Evolutionary conservation across 805 yeast genomes (phyloP).

Genomic region (Wickerhamomyces canadensis): DNA sequence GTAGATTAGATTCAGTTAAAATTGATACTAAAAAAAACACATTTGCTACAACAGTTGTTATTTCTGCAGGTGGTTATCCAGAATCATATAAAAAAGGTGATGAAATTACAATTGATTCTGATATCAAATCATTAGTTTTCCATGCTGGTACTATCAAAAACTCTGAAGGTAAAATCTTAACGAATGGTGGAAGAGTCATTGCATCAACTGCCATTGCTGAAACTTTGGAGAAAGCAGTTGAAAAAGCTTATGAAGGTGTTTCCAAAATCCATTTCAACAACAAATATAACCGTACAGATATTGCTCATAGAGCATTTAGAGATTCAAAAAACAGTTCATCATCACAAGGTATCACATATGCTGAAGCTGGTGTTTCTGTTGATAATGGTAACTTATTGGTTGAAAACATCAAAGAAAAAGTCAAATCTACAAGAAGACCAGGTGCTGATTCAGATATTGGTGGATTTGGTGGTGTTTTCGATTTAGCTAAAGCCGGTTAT

Average conservation of each 20-base stretch:
- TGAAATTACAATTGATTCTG: slow-evolving; percentile 54
- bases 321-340: slow-evolving; percentile 30
- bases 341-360: slow-evolving; percentile 86
- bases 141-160: slow-evolving; percentile 86
- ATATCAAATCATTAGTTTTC: slow-evolving; percentile 65
- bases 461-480: slow-evolving; percentile 97
- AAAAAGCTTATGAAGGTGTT: slow-evolving; percentile 81
- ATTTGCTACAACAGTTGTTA: slow-evolving; percentile 86
- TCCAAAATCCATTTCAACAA: slow-evolving; percentile 64
- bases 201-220: slow-evolving; percentile 86
- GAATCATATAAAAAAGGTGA: slow-evolving; percentile 83
- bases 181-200: slow-evolving; percentile 95
- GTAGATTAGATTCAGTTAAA: slow-evolving; percentile 82
- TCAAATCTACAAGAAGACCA: slow-evolving; percentile 85
- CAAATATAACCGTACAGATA: slow-evolving; percentile 85
- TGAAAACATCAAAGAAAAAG: slow-evolving; percentile 83
- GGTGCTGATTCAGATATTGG: slow-evolving; percentile 99
- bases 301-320: slow-evolving; percentile 93
- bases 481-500: slow-evolving; percentile 83
- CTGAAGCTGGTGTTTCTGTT: slow-evolving; percentile 95
- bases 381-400: slow-evolving; percentile 92
- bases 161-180: slow-evolving; percentile 60
- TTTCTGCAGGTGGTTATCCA: slow-evolving; percentile 98
- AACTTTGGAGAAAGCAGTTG: slow-evolving; percentile 74
- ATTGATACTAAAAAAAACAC: slow-evolving; percentile 45